A percentile compares a stretch with the other conserved stretches of the same genome.
Evolutionary conservation across 768 basidiomycete species (phyloP).

Genomic region (Gelatoporia subvermispora): DNA sequence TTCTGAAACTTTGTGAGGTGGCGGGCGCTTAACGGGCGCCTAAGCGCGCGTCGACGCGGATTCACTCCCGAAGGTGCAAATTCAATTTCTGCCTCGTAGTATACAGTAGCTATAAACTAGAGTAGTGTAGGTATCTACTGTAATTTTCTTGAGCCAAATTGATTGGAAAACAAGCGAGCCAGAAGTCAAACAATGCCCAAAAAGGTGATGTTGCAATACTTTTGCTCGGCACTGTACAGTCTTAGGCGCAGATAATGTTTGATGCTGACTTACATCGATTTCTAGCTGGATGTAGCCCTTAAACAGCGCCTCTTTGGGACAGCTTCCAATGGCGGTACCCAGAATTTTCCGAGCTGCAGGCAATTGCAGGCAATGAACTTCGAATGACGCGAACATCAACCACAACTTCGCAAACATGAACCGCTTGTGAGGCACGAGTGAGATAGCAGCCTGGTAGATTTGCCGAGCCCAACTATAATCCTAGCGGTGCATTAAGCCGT

Average conservation of each 20-base stretch:
- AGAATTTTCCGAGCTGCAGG: slow-evolving; percentile 83
- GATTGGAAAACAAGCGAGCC: too few species aligned
- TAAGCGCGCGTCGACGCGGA: too few species aligned
- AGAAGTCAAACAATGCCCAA: too few species aligned
- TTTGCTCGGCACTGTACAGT: too few species aligned
- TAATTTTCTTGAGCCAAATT: too few species aligned
- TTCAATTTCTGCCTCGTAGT: too few species aligned
- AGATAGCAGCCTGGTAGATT: slow-evolving; percentile 86
- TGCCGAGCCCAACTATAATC: slow-evolving; percentile 84
- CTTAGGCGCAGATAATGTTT: neutral
- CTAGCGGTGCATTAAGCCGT: slow-evolving; percentile 32
- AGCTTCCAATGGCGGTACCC: slow-evolving; percentile 90
- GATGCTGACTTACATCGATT: slow-evolving; percentile 58
- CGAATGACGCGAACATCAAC: slow-evolving; percentile 89
- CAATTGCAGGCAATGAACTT: slow-evolving; percentile 79
- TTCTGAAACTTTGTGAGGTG: too few species aligned
- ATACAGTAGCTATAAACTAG: too few species aligned
- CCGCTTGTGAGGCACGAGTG: slow-evolving; percentile 89
- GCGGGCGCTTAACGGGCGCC: too few species aligned
- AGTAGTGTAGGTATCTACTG: too few species aligned
- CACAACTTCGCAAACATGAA: slow-evolving; percentile 99
- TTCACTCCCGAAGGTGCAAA: too few species aligned
- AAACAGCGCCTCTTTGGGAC: slow-evolving; percentile 92
- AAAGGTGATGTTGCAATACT: too few species aligned
- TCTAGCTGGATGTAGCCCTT: slow-evolving; percentile 95